Base-by-base conservation (phyloP, 164 flowering plant species). In the Kalanchoe fedtschenkoi region DNA sequence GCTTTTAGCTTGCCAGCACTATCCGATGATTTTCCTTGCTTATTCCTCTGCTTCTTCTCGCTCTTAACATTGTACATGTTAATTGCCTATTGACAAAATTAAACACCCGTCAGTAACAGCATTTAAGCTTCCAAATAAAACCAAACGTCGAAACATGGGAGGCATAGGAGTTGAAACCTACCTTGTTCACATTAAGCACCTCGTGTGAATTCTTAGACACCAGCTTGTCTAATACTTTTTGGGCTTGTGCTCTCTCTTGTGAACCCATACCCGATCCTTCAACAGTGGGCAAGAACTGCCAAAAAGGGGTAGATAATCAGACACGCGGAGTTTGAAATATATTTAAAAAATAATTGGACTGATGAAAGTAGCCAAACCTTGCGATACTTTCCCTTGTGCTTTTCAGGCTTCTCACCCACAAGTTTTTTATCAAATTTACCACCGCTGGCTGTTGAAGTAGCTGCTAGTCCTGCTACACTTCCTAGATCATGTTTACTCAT, bases 391-490 rank as follows among this genome's bases (percentile, higher is more conserved):
- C 93, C 96, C 17, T 86, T 67, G 69, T 80, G 87, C 66, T 87
- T 86, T 43, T 77, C 76, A 35, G 91, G 83, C 71, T 93, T 90
- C 64, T 93, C 99, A 63, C 96, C 99, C 0, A 81, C 77, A 58
- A 90, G 74, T 73, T 93, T 90, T 78, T 83, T 88, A 75, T 93
- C 99, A 66, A 93, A 93, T 70, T 90, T 93, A 11, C 99, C 97
- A 44, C 91, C 96, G 72, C 96, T 93, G 10, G 97, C 96, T n/a
- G 99, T 93, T 32, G 97, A 66, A 39, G 78, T 80, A 56, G 89
- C 88, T 21, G 91, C 99, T 70, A 84, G 74, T 54, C 96, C 91
- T 62, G 97, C 97, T 10, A 88, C 84, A 73, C 77, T 75, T 32
- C 79, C 84, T 14, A 93, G 71, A 68, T 88, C 97, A 38, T 71